A percentile compares a stretch with the other conserved stretches of the same genome.
Evolutionary conservation across 495 filamentous ascomycete genomes (phyloP).

Genomic region (Penicillium dipodomyicola): DNA sequence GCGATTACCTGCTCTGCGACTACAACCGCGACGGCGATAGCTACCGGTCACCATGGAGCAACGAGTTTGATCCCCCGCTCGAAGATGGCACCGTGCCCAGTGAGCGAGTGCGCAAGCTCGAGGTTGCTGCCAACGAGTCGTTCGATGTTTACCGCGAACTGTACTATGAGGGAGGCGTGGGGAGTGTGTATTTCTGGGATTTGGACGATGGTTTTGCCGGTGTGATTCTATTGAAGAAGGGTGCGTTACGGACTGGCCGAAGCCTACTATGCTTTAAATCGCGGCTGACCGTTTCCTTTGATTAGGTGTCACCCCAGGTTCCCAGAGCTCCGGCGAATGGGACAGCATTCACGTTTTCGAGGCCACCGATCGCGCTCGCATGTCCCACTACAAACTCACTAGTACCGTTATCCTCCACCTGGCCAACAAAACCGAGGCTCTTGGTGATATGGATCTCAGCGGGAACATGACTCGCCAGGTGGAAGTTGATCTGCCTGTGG

Average conservation of each 20-base stretch:
- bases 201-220: conserved; percentile 97
- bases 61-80: conserved; percentile 90
- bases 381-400: conserved; percentile 94
- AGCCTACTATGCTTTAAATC: neutral
- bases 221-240: conserved; percentile 92
- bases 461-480: conserved; percentile 98
- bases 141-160: conserved; percentile 97
- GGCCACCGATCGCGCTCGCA: conserved; percentile 82
- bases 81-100: conserved; percentile 77
- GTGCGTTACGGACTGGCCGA: conserved; percentile 39
- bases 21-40: conserved; percentile 99
- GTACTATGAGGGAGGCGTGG: conserved; percentile 96
- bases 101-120: conserved; percentile 86
- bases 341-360: conserved; percentile 99
- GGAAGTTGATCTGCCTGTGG: conserved; percentile 83
- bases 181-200: conserved; percentile 97
- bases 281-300: conserved; percentile 8
- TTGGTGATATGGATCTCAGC: conserved; percentile 89
- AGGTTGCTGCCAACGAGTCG: conserved; percentile 88
- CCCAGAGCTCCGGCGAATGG: conserved; percentile 81
- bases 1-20: conserved; percentile 97
- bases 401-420: conserved; percentile 93
- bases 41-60: conserved; percentile 96
- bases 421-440: conserved; percentile 62
- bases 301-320: conserved; percentile 61